Conservation (phyloP, 2,329 filamentous ascomycete species). For the Stromatinia cepivora region DNA sequence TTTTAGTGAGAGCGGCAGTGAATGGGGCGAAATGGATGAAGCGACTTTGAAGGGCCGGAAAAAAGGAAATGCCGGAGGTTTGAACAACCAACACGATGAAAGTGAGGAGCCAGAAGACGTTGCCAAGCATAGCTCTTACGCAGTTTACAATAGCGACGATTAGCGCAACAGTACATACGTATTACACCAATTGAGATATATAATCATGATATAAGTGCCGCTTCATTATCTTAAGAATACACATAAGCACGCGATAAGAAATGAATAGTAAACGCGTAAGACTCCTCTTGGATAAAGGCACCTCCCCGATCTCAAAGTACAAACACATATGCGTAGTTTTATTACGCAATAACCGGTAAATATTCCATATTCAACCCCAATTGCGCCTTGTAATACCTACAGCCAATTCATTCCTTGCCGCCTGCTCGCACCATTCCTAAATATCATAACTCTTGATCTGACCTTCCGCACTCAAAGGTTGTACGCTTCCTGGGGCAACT, state of each 20-base stretch:
- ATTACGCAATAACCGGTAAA: conserved; percentile 24
- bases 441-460: conserved; percentile 51
- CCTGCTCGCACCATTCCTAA: conserved; percentile 29
- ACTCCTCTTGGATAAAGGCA: conserved; percentile 14
- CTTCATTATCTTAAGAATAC: conserved; percentile 25
- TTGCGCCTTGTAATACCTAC: conserved; percentile 33
- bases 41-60: neutral
- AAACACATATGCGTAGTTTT: conserved; percentile 16
- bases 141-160: conserved; percentile 22
- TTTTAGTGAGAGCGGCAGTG: conserved; percentile 12
- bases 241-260: conserved; percentile 2
- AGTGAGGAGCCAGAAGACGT: neutral
- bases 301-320: conserved; percentile 12
- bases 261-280: conserved; percentile 13
- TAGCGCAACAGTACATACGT: neutral
- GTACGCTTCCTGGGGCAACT: conserved; percentile 48
- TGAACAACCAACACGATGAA: neutral
- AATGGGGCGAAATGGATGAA: conserved; percentile 20
- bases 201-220: conserved; percentile 9
- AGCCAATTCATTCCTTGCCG: conserved; percentile 16
- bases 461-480: conserved; percentile 56
- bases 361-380: conserved; percentile 36
- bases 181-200: neutral
- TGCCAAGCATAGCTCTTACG: conserved; percentile 13
- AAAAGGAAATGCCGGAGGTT: neutral